Evolutionary conservation across 495 filamentous ascomycete genomes (phyloP).

Genomic region (Penicillium paxilli): DNA sequence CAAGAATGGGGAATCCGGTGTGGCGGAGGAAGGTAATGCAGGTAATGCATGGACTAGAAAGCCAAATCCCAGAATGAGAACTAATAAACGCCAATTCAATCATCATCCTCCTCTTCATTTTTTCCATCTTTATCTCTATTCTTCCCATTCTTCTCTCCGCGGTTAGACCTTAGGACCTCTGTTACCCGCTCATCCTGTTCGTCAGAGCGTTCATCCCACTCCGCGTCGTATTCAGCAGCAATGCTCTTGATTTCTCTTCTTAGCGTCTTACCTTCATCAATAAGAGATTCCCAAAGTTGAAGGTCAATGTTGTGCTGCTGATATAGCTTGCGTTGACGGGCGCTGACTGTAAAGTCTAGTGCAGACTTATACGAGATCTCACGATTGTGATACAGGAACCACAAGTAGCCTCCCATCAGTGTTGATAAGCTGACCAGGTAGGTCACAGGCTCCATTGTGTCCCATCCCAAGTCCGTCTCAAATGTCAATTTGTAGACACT

Average conservation of each 20-base stretch:
- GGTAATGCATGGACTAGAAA: background rate
- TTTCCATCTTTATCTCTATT: conserved; percentile 39
- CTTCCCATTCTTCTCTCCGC: conserved; percentile 50
- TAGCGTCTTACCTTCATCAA: conserved; percentile 80
- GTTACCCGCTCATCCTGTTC: conserved; percentile 73
- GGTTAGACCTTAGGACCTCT: conserved; percentile 65
- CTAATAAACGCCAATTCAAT: conserved; percentile 5
- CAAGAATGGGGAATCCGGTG: background rate
- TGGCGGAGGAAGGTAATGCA: background rate
- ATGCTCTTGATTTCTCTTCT: conserved; percentile 78
- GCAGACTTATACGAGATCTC: conserved; percentile 84
- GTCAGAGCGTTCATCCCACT: conserved; percentile 84
- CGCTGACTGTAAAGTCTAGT: conserved; percentile 79
- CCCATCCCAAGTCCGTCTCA: conserved; percentile 79
- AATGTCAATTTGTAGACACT: conserved; percentile 78
- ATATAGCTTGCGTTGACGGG: conserved; percentile 77
- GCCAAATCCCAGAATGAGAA: background rate
- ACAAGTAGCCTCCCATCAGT: conserved; percentile 86
- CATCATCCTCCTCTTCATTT: conserved; percentile 37
- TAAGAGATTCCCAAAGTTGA: conserved; percentile 70
- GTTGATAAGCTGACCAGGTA: conserved; percentile 82
- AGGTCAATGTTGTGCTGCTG: conserved; percentile 71
- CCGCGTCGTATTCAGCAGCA: conserved; percentile 88
- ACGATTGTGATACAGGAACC: conserved; percentile 91
- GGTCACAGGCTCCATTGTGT: conserved; percentile 88